A percentile compares a stretch with the other conserved stretches of the same genome.
phyloP scores from a whole-genome alignment of 192 early-diverging fungal genomes.

The Dispira simplex region DNA sequence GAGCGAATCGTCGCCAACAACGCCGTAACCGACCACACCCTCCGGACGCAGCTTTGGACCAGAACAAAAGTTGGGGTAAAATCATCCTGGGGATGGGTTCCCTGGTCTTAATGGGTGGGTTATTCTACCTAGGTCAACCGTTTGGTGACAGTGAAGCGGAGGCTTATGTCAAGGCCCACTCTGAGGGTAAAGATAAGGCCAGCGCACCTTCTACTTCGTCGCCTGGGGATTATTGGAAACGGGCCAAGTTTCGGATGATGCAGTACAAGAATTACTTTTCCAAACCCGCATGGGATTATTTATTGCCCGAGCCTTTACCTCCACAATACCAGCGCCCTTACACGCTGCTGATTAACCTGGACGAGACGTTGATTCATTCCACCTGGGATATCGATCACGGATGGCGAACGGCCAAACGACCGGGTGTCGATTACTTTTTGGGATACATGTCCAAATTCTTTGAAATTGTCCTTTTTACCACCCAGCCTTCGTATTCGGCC shows the following conservation, averaged over 20 bases:
- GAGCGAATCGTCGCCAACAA: no score
- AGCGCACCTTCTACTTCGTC: neutral
- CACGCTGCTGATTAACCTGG: slow-evolving; percentile 90
- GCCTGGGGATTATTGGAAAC: neutral
- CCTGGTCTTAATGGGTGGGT: neutral
- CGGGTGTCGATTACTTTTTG: slow-evolving; percentile 91
- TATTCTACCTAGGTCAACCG: neutral
- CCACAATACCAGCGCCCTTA: slow-evolving; percentile 66
- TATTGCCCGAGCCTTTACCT: slow-evolving; percentile 82
- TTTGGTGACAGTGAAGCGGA: neutral
- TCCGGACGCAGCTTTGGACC: neutral
- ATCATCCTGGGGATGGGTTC: neutral
- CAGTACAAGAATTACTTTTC: slow-evolving; percentile 23
- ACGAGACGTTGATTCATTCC: slow-evolving; percentile 84
- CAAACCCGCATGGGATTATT: slow-evolving; percentile 67
- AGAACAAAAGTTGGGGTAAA: neutral
- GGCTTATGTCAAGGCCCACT: neutral
- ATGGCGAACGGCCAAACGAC: slow-evolving; percentile 93
- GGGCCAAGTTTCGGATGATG: slow-evolving; percentile 13
- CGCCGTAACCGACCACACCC: no score
- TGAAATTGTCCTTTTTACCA: slow-evolving; percentile 95
- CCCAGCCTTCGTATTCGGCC: slow-evolving; percentile 65
- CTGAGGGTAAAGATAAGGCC: no score
- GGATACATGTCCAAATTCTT: slow-evolving; percentile 79
- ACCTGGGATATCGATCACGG: slow-evolving; percentile 93